Evolutionary conservation across 805 yeast genomes (phyloP), one percentile per base, ranked within the genome.

Genomic region (Cyberlindnera galapagoensis): DNA sequence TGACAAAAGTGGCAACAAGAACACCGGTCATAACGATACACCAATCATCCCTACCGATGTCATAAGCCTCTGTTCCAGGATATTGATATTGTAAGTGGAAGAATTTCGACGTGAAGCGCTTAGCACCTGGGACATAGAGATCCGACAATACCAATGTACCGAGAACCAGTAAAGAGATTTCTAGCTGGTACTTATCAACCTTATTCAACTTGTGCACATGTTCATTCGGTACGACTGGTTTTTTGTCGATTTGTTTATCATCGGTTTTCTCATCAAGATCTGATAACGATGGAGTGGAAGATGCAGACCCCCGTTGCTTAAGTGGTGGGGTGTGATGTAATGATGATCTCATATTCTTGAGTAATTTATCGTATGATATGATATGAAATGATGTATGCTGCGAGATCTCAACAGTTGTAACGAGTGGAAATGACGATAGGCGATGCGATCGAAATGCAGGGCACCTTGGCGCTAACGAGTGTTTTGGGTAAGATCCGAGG

Each of bases 1-100:
- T 63, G 21, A 79, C 48, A 33, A 80, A 67, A 1, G 76, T 69
- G 34, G 79, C 57, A 9, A 62, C 49, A n/a, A 81, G 57, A 7
- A 82, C 63, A 60, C 76, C 71, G 30, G 68, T 62, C 6, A 70
- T 34, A 11, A 78, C 74, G 44, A 70, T 65, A 53, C 65, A 79
- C 3, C 48, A 35, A 47, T 80, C 88, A 40, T 75, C 67, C 4
- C 46, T 31, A 13, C 80, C 80, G 36, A 76, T 70, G 45, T 70
- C 80, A 47, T 76, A 80, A 12, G 26, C 21, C 12, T 44, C 36
- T 11, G 43, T 36, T n/a, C 42, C 45, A 3, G 50, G 44, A 23
- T 54, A 52, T 19, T 35, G 43, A 47, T 71, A 60, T 37, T 69
- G 74, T 26, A 71, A 40, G 19, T 49, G 52, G 25, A 64, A 47